Conservation (phyloP, 805 yeast genomes). For the Metschnikowia koreensis region DNA sequence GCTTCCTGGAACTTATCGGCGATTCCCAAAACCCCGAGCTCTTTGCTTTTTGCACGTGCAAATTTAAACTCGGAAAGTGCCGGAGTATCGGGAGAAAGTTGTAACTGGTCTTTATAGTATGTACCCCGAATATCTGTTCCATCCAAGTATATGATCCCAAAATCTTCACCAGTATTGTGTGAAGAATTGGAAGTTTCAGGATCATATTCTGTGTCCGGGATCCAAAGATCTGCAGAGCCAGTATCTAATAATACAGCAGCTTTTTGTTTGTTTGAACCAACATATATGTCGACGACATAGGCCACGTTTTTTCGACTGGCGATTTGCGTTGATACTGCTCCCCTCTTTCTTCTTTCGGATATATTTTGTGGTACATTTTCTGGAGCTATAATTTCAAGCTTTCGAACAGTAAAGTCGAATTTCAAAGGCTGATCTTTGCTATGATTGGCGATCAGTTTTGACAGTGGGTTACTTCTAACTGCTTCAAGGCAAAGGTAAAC, state of each 20-base stretch:
- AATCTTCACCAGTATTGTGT: constrained; percentile 1
- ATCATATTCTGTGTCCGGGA: constrained; percentile 10
- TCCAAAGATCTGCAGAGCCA: constrained; percentile 46
- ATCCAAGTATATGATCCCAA: constrained; percentile 9
- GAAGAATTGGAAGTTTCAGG: not conserved
- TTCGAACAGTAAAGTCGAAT: not conserved
- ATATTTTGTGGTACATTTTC: not conserved
- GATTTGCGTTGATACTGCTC: not conserved
- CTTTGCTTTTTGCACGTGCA: constrained; percentile 2
- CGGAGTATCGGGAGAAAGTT: constrained; percentile 1
- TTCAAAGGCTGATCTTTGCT: no score
- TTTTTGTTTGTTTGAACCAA: constrained; percentile 13
- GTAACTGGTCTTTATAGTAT: constrained; percentile 9
- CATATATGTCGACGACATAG: constrained; percentile 10
- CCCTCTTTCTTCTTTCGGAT: not conserved
- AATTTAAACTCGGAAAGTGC: constrained; percentile 12
- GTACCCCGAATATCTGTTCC: constrained; percentile 3
- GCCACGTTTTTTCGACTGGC: constrained; percentile 1
- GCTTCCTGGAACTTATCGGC: constrained; percentile 7
- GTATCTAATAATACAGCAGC: constrained; percentile 39
- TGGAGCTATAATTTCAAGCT: not conserved
- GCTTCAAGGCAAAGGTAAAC: no score
- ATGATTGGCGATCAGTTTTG: no score
- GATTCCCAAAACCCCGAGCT: constrained; percentile 12
- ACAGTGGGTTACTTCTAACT: no score